Evolutionary conservation across 1,284 basidiomycete genomes (phyloP), one percentile per base, ranked within the genome.

Genomic region (Schizophyllum amplum): DNA sequence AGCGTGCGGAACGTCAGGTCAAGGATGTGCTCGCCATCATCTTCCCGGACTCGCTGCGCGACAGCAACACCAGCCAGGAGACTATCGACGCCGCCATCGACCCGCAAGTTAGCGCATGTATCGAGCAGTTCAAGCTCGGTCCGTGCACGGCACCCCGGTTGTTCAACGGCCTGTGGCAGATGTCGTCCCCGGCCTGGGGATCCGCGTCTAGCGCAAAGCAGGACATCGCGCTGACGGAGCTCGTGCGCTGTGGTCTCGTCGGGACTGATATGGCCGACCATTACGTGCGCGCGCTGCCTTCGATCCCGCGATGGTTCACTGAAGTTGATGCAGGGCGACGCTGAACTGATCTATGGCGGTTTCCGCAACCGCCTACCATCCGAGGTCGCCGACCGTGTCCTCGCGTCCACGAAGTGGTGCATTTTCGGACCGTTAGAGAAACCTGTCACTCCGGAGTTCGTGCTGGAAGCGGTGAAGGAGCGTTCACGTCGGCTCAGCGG

Each of bases 361-460:
- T 17, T 13, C 48, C 48, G 48, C 13, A 21, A 50, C 67, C 76
- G 79, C 57, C 67, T 74, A 57, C 73, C 75, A 5, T 69, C 80
- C 21, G 66, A 74, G 5, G 63, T 72, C 46, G 68, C 73, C 1
- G 69, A 71, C n/a, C 67, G 67, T 1, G 77, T 87, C 13, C 59
- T 90, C 20, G 86, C 87, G 48, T 86, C 83, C 4, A 92, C 89
- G 1, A 92, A 91, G 66, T 91, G 87, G 87, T 92, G 88, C 69
- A 80, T 90, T 20, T 91, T 91, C 71, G 21, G 48, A 11, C 48
- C 48, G 48, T 20, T 50, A 11, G 48, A 50, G 24, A 75, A 79
- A 57, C 71, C 71, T 17, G 74, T 76, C 6, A 70, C 79, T 54
- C 86, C 90, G 54, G 76, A 83, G 62, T 22, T 50, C 48, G 48